Conservation (phyloP, 768 basidiomycete species). For the Tylopilus vinaceipallidus region DNA sequence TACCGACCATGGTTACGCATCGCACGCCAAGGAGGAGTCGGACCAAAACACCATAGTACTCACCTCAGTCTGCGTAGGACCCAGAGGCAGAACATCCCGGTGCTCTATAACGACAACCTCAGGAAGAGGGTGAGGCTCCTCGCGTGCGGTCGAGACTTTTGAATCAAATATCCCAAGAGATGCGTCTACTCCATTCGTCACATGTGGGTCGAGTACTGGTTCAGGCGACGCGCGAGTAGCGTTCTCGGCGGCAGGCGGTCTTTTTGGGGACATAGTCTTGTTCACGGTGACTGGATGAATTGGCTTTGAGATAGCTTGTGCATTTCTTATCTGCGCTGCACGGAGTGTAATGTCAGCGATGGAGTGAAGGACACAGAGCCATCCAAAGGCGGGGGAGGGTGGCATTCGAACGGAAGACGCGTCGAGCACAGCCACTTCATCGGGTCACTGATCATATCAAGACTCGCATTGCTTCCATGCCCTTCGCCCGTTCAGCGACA, state of each 20-base stretch:
- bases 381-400: constrained; percentile 67
- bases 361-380: constrained; percentile 65
- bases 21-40: neutral
- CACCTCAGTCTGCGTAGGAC: constrained; percentile 1
- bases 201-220: neutral
- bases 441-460: no score
- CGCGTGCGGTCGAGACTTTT: neutral
- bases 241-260: neutral
- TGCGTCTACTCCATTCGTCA: neutral
- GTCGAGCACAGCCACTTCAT: constrained; percentile 18
- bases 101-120: no score
- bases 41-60: neutral
- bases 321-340: constrained; percentile 58
- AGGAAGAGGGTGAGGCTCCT: neutral
- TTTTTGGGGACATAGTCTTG: neutral
- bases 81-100: neutral
- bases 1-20: neutral
- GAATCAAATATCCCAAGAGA: neutral
- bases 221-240: neutral
- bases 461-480: no score
- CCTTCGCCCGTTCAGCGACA: no score
- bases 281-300: neutral
- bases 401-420: constrained; percentile 46
- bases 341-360: constrained; percentile 58
- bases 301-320: constrained; percentile 28